phyloP scores from a whole-genome alignment of 176 grass and related monocot genomes.

The Cenchrus purpureus region DNA sequence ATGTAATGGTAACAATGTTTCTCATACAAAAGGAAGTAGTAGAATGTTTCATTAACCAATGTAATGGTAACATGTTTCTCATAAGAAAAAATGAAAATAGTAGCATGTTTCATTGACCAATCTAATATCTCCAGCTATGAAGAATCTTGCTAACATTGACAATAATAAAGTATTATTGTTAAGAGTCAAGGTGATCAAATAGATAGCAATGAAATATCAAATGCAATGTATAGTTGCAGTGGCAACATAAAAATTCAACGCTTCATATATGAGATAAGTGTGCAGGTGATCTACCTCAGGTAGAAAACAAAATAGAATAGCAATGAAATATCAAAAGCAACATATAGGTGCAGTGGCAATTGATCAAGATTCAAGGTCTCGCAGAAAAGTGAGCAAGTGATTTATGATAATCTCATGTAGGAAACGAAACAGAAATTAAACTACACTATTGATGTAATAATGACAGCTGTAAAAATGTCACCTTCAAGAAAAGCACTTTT shows the following conservation, averaged over 20 bases:
- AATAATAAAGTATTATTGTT: conserved; percentile 19
- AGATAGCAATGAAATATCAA: conserved; percentile 26
- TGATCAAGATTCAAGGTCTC: conserved; percentile 24
- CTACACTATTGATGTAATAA: conserved; percentile 41
- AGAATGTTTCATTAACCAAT: conserved; percentile 22
- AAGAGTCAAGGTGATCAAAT: conserved; percentile 28
- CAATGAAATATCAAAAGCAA: conserved; percentile 19
- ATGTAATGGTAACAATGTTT: conserved; percentile 11
- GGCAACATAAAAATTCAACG: conserved; percentile 20
- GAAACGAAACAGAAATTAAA: conserved; percentile 24
- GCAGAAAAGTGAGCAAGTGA: conserved; percentile 22
- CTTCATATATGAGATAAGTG: conserved; percentile 21
- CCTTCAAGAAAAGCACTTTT: conserved; percentile 89
- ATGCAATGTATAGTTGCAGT: conserved; percentile 1
- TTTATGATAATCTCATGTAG: conserved; percentile 36
- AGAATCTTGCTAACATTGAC: conserved; percentile 11
- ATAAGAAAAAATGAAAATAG: conserved; percentile 3
- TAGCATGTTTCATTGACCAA: conserved; percentile 26
- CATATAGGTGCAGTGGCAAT: conserved; percentile 6
- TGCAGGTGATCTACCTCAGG: conserved; percentile 28
- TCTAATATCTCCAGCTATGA: conserved; percentile 31
- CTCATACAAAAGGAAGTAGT: conserved; percentile 13
- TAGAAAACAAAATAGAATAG: conserved; percentile 14
- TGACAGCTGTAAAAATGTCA: conserved; percentile 46
- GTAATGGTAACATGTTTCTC: conserved; percentile 6